Base-by-base conservation (phyloP, 1,284 basidiomycete genomes). In the Laetiporus sulphureus region DNA sequence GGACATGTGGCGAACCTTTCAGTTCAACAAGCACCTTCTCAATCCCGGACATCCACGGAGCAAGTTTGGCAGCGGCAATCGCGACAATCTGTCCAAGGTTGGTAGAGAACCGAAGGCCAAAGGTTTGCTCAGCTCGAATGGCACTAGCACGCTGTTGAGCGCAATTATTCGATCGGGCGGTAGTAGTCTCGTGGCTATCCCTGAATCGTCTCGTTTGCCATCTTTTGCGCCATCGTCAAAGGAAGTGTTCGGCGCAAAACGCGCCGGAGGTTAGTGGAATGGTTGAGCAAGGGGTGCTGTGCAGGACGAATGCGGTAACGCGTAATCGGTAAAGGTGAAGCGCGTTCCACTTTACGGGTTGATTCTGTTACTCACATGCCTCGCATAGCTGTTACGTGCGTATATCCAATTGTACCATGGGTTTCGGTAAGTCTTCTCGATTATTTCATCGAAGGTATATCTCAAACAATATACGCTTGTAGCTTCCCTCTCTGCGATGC, bases 1-100 rank as follows among this genome's bases (percentile, higher is more conserved):
- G n/a, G 95, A 99, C 62, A 69, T 85, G 58, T 98, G 94, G 93
- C 80, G 96, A n/a, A 82, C 94, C 42, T 98, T 90, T 67, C 96
- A 99, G 65, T 69, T 98, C 21, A 92, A 92, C 65, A 99, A 99
- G 66, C 78, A 84, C 50, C 77, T 97, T 31, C 86, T 80, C 41
- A 81, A 78, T 50, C 71, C 73, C 1, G 83, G 83, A 2, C 95
- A 99, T 61, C 77, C 81, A 1, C 99, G 91, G 81, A 79, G 76
- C 53, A 96, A 98, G 61, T 99, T 99, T 58, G 91, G 91, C 2
- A 95, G 88, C 5, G 96, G 96, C 2, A 90, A 92, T 64, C 78
- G 84, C 47, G 77, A 88, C 41, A 92, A 87, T 42, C 68, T 99
- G 41, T 89, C 84, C 54, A 77, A 79, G 45, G 76, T 77, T 3